phyloP scores from a whole-genome alignment of 345 rosid species.

The Syzygium oleosum region DNA sequence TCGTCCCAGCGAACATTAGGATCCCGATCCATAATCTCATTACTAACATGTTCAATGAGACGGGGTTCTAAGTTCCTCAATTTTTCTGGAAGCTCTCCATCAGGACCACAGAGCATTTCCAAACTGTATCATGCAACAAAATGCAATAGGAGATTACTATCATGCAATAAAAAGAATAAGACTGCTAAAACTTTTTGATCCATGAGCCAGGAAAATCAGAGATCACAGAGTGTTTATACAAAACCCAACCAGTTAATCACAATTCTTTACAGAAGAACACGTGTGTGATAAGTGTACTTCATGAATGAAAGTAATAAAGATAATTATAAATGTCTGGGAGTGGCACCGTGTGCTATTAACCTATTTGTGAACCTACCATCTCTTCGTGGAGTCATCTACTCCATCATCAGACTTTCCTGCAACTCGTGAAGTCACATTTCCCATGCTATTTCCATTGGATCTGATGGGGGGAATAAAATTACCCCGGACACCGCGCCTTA shows the following conservation, averaged over 20 bases:
- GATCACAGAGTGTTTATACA: background rate
- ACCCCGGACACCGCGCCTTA: constrained; percentile 71
- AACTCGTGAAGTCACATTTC: constrained; percentile 56
- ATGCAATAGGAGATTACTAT: background rate
- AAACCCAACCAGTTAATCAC: background rate
- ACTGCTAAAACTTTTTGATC: background rate
- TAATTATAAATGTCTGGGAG: background rate
- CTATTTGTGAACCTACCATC: constrained; percentile 44
- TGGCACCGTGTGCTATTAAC: background rate
- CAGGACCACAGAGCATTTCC: constrained; percentile 95
- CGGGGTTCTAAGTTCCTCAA: constrained; percentile 93
- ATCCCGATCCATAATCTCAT: constrained; percentile 96
- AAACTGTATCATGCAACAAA: constrained; percentile 27
- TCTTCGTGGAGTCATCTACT: constrained; percentile 76
- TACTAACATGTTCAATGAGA: constrained; percentile 93
- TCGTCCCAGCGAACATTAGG: constrained; percentile 97
- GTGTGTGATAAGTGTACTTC: background rate
- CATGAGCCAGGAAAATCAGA: background rate
- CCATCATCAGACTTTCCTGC: constrained; percentile 74
- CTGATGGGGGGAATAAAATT: constrained; percentile 86
- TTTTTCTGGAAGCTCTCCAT: constrained; percentile 96
- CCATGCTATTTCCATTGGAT: constrained; percentile 53
- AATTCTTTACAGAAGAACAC: background rate
- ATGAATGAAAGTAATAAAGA: background rate
- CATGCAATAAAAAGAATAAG: background rate